Evolutionary conservation across 495 filamentous ascomycete species (phyloP), one percentile per base, ranked within the genome.

Genomic region (Diplogelasinospora grovesii): DNA sequence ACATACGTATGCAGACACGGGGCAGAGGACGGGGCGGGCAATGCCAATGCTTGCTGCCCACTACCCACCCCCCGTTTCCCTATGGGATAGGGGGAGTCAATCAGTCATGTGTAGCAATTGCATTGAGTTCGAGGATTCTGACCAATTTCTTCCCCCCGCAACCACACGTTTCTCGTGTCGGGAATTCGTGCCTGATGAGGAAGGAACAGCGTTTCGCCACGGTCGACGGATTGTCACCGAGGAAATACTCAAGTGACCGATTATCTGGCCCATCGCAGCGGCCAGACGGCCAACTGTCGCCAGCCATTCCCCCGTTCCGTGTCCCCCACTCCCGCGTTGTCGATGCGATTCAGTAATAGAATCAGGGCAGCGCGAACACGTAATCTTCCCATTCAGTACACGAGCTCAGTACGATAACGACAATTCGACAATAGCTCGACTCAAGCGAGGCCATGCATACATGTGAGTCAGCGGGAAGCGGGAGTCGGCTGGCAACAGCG

Each of bases 141-240:
- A 32, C 14, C 20, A 14, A 32, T 32, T 7, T 32, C 29, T 32
- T 16, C 22, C 36, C 21, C 22, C 36, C 22, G 10, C 22, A 25
- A 24, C 16, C n/a, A 38, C n/a, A n/a, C n/a, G n/a, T n/a, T n/a
- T n/a, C n/a, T n/a, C n/a, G n/a, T 24, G n/a, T 44, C 42, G 42
- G 34, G 26, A 29, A 27, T 21, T 22, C 34, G 42, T 38, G 42
- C 42, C 42, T 45, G 33, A 45, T 45, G 41, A 36, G 41, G 41
- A 43, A 43, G 39, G 27, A 31, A 25, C 39, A 22, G 29, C 14
- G 22, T n/a, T n/a, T n/a, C n/a, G n/a, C n/a, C n/a, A n/a, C n/a
- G n/a, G n/a, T n/a, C n/a, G 22, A 25, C 13, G 15, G 21, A 18
- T 33, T 33, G 30, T 33, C 30, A 33, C 13, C 5, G 30, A 33